Percentiles rank a stretch among this genome's conserved stretches.
These are phyloP conservation scores for Yamadazyma sp. DNA, from an alignment of 1,139 yeast species.

Conservation along the genomic window DNA sequence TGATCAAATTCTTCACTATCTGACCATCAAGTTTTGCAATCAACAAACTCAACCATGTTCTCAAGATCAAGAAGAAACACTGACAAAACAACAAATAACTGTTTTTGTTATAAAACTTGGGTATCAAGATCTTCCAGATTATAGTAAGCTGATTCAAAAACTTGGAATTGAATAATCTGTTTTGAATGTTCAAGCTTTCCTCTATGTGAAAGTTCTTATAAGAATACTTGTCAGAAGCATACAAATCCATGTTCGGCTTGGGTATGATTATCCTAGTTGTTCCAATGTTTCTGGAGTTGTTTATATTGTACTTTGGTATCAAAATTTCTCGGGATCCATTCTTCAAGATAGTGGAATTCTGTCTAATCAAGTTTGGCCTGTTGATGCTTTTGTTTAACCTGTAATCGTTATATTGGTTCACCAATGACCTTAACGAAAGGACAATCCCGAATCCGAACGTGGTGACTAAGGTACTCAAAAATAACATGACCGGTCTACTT, in stretches of 20 bases:
- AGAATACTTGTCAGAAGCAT: constrained; percentile 67
- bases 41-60: constrained; percentile 85
- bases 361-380: constrained; percentile 44
- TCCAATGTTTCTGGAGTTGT: constrained; percentile 18
- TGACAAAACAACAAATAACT: constrained; percentile 68
- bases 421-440: constrained; percentile 31
- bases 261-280: constrained; percentile 53
- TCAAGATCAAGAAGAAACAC: constrained; percentile 68
- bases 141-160: constrained; percentile 74
- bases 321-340: constrained; percentile 57
- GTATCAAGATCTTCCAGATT: constrained; percentile 80
- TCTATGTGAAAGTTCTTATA: constrained; percentile 53
- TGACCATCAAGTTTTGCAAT: constrained; percentile 92
- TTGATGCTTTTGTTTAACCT: constrained; percentile 24
- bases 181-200: constrained; percentile 32
- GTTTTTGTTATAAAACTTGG: constrained; percentile 68
- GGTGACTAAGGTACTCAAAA: constrained; percentile 41
- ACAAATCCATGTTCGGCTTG: constrained; percentile 58
- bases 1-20: constrained; percentile 84
- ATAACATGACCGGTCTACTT: constrained; percentile 46
- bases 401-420: constrained; percentile 34
- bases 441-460: constrained; percentile 46
- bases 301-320: constrained; percentile 42
- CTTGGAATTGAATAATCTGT: constrained; percentile 56
- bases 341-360: constrained; percentile 43